Percentiles rank a stretch among this genome's conserved stretches.
Evolutionary conservation across 2,329 filamentous ascomycete genomes (phyloP).

Genomic region (Trichoderma semiorbis): DNA sequence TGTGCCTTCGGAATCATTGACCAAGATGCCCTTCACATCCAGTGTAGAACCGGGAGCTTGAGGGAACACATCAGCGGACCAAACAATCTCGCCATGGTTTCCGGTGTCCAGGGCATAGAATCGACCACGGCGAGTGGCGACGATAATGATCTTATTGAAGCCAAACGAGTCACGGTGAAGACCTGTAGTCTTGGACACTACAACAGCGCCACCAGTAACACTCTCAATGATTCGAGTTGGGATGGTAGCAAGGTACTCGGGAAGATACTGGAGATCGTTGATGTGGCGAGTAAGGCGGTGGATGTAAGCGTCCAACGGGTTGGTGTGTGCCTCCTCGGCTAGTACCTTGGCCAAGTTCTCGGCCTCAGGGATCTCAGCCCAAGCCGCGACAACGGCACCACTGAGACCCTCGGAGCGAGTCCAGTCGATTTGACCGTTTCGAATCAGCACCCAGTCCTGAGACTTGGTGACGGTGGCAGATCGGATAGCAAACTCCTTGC

Average conservation of each 20-base stretch:
- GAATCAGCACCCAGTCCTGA: slow-evolving; percentile 77
- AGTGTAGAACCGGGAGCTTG: slow-evolving; percentile 52
- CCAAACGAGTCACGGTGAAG: slow-evolving; percentile 75
- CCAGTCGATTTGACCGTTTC: slow-evolving; percentile 81
- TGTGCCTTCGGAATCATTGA: slow-evolving; percentile 53
- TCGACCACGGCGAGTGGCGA: slow-evolving; percentile 76
- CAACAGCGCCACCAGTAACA: slow-evolving; percentile 55
- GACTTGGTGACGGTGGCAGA: slow-evolving; percentile 65
- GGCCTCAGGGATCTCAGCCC: slow-evolving; percentile 70
- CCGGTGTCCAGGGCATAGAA: slow-evolving; percentile 77
- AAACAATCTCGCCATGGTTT: slow-evolving; percentile 68
- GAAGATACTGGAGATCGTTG: slow-evolving; percentile 72
- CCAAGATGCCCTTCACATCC: slow-evolving; percentile 65
- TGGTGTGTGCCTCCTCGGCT: slow-evolving; percentile 82
- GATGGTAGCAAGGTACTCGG: slow-evolving; percentile 66
- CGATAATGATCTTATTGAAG: slow-evolving; percentile 78
- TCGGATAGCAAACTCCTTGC: slow-evolving; percentile 70
- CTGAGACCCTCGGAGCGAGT: slow-evolving; percentile 76
- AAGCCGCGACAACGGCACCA: slow-evolving; percentile 74
- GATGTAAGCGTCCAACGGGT: slow-evolving; percentile 74
- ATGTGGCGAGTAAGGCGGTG: slow-evolving; percentile 82
- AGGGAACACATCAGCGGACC: slow-evolving; percentile 65
- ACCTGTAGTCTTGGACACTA: slow-evolving; percentile 38
- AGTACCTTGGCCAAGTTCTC: slow-evolving; percentile 76
- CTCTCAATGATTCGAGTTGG: slow-evolving; percentile 66